These are phyloP conservation scores for Nepenthes mirabilis DNA, from an alignment of 148 eudicot genomes.

Conservation along the genomic window DNA sequence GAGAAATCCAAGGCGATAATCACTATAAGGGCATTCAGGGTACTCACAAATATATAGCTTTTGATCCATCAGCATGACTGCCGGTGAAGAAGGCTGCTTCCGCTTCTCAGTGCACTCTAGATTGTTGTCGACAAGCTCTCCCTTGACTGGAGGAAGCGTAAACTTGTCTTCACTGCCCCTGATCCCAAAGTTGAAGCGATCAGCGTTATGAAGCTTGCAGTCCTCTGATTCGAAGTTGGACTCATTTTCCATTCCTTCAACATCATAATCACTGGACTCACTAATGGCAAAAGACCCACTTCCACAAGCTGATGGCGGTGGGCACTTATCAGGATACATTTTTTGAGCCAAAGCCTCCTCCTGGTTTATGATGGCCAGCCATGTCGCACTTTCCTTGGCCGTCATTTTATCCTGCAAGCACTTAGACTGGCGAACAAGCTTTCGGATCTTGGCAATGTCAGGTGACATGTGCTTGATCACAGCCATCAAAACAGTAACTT, in stretches of 20 bases:
- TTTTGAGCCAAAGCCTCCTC: not conserved
- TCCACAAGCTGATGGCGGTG: not conserved
- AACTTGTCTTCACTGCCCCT: not conserved
- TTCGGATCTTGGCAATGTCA: not conserved
- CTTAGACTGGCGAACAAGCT: constrained; percentile 8
- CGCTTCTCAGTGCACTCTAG: not conserved
- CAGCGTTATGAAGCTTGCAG: not conserved
- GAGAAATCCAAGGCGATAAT: constrained; percentile 7
- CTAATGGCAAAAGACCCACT: not conserved
- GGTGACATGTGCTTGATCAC: constrained; percentile 7
- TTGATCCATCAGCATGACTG: not conserved
- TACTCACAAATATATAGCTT: not conserved
- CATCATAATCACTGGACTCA: not conserved
- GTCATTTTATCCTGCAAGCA: constrained; percentile 9
- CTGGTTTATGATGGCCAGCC: constrained; percentile 4
- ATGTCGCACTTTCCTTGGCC: constrained; percentile 1
- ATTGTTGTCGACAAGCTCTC: not conserved
- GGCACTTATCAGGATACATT: constrained; percentile 2
- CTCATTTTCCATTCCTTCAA: not conserved
- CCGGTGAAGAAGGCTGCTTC: not conserved
- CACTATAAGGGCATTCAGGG: constrained; percentile 3
- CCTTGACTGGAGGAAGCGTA: not conserved
- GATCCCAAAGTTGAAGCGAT: not conserved
- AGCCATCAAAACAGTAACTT: constrained; percentile 2
- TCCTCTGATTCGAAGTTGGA: not conserved